These are phyloP conservation scores for Urtica urens DNA, from an alignment of 306 rosid genomes.

Conservation along the genomic window DNA sequence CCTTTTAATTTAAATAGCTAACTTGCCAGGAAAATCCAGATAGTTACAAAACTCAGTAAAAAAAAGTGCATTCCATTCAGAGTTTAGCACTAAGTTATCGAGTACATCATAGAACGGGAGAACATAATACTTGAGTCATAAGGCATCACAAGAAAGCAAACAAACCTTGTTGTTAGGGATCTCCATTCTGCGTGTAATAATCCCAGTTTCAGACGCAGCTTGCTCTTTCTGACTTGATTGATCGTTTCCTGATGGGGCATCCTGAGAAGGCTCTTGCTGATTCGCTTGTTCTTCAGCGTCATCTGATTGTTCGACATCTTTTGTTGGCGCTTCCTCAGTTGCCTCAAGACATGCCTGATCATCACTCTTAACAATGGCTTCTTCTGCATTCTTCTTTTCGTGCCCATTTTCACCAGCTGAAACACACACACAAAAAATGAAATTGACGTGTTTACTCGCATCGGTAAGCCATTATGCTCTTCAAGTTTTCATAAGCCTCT, in stretches of 20 bases:
- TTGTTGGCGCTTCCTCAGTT: slow-evolving; percentile 25
- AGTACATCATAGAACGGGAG: background rate
- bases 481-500: too few relatives aligned
- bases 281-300: slow-evolving; percentile 20
- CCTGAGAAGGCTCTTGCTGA: slow-evolving; percentile 19
- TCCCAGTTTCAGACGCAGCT: slow-evolving; percentile 24
- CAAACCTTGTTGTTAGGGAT: slow-evolving; percentile 91
- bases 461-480: background rate
- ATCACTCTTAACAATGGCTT: slow-evolving; percentile 17
- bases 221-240: slow-evolving; percentile 19
- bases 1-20: slow-evolving; percentile 5
- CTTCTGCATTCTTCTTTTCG: slow-evolving; percentile 31
- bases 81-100: background rate
- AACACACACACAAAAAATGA: slow-evolving; percentile 10
- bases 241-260: slow-evolving; percentile 17
- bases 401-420: slow-evolving; percentile 67
- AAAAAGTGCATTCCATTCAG: background rate
- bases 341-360: slow-evolving; percentile 21
- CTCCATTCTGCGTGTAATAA: slow-evolving; percentile 48
- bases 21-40: background rate
- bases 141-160: too few relatives aligned
- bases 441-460: slow-evolving; percentile 1
- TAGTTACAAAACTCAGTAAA: background rate
- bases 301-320: too few relatives aligned
- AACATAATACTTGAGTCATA: background rate